Evolutionary conservation across 345 rosid genomes (phyloP), one percentile per base, ranked within the genome.

Genomic region (Eucalyptus tenuipes): DNA sequence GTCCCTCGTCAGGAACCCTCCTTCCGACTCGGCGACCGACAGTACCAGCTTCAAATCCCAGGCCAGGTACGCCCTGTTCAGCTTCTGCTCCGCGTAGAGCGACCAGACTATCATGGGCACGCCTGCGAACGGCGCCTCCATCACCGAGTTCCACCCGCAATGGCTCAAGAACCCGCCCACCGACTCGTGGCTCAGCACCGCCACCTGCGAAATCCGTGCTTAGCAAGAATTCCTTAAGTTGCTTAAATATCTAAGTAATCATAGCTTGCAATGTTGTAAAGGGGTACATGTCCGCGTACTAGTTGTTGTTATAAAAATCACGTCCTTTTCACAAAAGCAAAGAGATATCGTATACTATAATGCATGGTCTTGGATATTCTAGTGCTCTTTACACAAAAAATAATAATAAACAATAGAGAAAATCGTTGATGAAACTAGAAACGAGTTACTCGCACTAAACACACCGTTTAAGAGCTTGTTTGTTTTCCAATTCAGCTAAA

Each of bases 71-170:
- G 64, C 89, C 89, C 80, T 89, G 81, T 59, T 89, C 85, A 87
- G 71, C 84, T 42, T 80, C n/a, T 75, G 88, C 86, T 57, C 91
- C 11, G 93, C 90, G 71, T 88, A 90, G 16, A 88, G 88, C 3
- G 91, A 90, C 92, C 90, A 87, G 2, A 87, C 89, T 49, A 91
- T 4, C 89, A 90, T 82, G 45, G 71, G 92, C 79, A 87, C 88
- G 1, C 92, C 90, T 1, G 91, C 92, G 33, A 68, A 42, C 3
- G 93, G 85, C 7, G 94, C 89, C 68, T 93, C 94, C 1, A 94
- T 91, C 8, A 88, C 45, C 7, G 94, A 93, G 89, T 92, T 94
- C 94, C 94, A 94, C 6, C 94, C 94, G 22, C 95, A 92, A 53
- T 92, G 94, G 44, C 89, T 93, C 52, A 92, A 90, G 47, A 92